Conservation (phyloP, 768 basidiomycete genomes). For the Cubamyces sp. region DNA sequence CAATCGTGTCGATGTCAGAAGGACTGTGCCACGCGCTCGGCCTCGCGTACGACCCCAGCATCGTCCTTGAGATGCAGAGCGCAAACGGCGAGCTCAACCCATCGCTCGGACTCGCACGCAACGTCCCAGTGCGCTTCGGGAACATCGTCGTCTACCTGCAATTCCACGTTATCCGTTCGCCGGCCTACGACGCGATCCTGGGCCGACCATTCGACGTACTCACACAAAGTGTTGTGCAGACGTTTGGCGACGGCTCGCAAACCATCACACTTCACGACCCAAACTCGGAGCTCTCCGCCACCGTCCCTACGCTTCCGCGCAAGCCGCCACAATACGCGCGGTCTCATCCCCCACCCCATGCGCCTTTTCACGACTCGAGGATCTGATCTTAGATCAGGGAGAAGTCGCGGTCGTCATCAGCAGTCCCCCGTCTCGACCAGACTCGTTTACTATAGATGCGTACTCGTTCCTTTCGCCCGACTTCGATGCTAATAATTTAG, state of each 20-base stretch:
- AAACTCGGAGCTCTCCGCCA: constrained; percentile 1
- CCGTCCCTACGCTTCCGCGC: constrained; percentile 11
- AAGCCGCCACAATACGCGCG: not conserved
- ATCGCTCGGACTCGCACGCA: constrained; percentile 24
- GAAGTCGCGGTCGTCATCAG: constrained; percentile 15
- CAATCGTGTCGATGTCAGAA: constrained; percentile 33
- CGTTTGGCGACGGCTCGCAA: not conserved
- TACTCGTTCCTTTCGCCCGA: not conserved
- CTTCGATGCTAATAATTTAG: not conserved
- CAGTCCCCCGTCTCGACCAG: not conserved
- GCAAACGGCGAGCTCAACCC: constrained; percentile 17
- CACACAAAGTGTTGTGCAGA: constrained; percentile 5
- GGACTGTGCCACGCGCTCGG: constrained; percentile 19
- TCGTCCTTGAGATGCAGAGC: constrained; percentile 21
- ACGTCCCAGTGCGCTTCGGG: constrained; percentile 21
- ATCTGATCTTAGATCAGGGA: constrained; percentile 18
- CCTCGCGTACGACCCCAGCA: constrained; percentile 20
- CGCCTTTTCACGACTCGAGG: constrained; percentile 23
- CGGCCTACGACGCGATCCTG: constrained; percentile 18
- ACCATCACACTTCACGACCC: constrained; percentile 15
- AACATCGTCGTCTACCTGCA: constrained; percentile 11
- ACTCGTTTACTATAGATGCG: constrained; percentile 8
- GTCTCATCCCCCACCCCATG: not conserved
- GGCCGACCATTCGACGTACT: constrained; percentile 20
- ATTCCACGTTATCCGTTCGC: constrained; percentile 12